Evolutionary conservation across 257 asterid genomes (phyloP), one percentile per base, ranked within the genome.

Genomic region (Penstemon eatonii): DNA sequence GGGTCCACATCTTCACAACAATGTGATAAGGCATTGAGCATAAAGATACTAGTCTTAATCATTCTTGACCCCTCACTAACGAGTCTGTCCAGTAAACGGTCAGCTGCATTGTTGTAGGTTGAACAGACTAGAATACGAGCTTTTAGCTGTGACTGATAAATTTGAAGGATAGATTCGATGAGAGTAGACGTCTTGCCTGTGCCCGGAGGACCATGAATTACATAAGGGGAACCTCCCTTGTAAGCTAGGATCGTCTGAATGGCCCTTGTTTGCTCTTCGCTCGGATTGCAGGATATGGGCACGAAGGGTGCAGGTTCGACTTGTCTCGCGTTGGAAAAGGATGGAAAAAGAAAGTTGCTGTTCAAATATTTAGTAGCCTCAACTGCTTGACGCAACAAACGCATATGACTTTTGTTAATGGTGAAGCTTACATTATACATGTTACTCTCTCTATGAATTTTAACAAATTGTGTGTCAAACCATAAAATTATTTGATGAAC

Each of bases 191-290:
- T 88, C 79, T 94, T 94, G 9, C 99, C 99, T 0, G 99, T 94
- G 56, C 99, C 99, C 4, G 99, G 99, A 50, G 99, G 97, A 8
- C 99, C 99, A 46, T 94, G 89, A 74, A 94, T 86, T 67, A 94
- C 71, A 68, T 87, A 94, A 4, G 99, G 96, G 54, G 89, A 79
- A 54, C 91, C 97, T 59, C 95, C 96, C 41, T 71, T 69, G 77
- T 91, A 83, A 52, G 94, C 82, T 60, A 87, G 83, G 68, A 94
- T 87, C 91, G 80, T 89, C 73, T 89, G 81, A 33, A 94, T 47
- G 0, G 96, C 95, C 33, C 56, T 60, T 56, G 46, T 65, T 76
- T 94, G 99, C 79, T 91, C 92, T 72, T 76, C 76, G 9, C 91
- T 91, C 65, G 89, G 83, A 73, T 50, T 68, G 70, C 79, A 38